These are phyloP conservation scores for Zhuliangozyma parablackwelliae DNA, from an alignment of 1,139 yeast species.

Conservation along the genomic window DNA sequence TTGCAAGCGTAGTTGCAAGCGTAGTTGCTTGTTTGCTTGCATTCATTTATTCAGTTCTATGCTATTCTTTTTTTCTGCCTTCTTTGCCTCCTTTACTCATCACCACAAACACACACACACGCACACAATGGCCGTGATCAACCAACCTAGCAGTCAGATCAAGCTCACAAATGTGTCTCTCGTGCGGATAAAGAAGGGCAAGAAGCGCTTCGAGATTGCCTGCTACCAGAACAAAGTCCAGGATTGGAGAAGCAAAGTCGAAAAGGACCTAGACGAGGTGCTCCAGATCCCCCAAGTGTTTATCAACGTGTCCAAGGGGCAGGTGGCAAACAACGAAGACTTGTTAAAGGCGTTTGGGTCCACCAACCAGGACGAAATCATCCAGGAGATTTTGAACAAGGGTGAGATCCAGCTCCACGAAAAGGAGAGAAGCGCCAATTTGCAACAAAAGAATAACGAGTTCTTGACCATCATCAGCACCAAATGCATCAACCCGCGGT, in stretches of 20 bases:
- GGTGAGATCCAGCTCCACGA: slow-evolving; percentile 95
- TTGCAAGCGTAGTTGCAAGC: too few relatives aligned
- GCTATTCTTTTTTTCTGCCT: background rate
- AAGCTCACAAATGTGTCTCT: slow-evolving; percentile 90
- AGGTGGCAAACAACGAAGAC: slow-evolving; percentile 87
- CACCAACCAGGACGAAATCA: slow-evolving; percentile 67
- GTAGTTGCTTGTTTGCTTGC: too few relatives aligned
- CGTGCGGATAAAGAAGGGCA: slow-evolving; percentile 85
- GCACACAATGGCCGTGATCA: slow-evolving; percentile 51
- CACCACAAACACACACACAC: background rate
- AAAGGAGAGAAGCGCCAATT: slow-evolving; percentile 79
- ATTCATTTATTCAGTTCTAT: too few relatives aligned
- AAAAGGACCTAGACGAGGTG: slow-evolving; percentile 92
- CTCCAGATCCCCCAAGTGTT: slow-evolving; percentile 95
- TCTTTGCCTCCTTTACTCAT: background rate
- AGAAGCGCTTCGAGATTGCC: slow-evolving; percentile 89
- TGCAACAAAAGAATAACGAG: slow-evolving; percentile 76
- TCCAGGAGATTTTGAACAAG: slow-evolving; percentile 73
- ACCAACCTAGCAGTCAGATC: slow-evolving; percentile 87
- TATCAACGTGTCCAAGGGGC: slow-evolving; percentile 89
- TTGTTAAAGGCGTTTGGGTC: slow-evolving; percentile 70
- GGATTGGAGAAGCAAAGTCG: slow-evolving; percentile 86
- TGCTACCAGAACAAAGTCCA: slow-evolving; percentile 97
- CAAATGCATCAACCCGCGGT: slow-evolving; percentile 85
- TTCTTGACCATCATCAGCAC: slow-evolving; percentile 80